Evolutionary conservation across 345 rosid species (phyloP).

Genomic region (Murraya koenigii): DNA sequence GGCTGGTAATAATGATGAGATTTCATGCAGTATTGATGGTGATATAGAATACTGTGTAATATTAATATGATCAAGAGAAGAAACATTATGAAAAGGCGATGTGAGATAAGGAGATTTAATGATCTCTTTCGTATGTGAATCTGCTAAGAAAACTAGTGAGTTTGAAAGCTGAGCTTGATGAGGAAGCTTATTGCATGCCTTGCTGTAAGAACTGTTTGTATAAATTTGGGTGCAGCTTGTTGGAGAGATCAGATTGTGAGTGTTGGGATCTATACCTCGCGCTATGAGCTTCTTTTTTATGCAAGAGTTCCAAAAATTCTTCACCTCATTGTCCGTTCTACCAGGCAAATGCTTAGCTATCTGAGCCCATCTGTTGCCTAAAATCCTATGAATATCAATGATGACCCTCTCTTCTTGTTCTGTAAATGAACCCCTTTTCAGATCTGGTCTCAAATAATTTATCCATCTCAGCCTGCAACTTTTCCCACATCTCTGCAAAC

Average conservation of each 20-base stretch:
- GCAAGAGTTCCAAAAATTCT: constrained; percentile 65
- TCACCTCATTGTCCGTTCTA: constrained; percentile 62
- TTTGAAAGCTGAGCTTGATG: neutral
- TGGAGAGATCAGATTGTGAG: constrained; percentile 43
- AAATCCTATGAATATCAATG: constrained; percentile 45
- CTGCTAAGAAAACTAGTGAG: constrained; percentile 7
- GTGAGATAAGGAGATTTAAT: constrained; percentile 19
- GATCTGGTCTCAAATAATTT: constrained; percentile 63
- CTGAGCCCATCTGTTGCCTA: constrained; percentile 71
- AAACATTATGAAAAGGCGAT: constrained; percentile 5
- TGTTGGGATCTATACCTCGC: constrained; percentile 55
- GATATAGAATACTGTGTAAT: neutral
- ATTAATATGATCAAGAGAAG: neutral
- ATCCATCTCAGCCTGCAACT: constrained; percentile 69
- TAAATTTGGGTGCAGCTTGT: neutral
- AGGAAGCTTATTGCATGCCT: constrained; percentile 6
- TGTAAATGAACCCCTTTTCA: constrained; percentile 51
- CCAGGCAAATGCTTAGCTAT: constrained; percentile 70
- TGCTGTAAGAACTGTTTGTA: neutral
- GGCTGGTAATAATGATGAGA: neutral
- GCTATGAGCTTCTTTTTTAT: constrained; percentile 65
- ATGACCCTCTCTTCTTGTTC: constrained; percentile 53
- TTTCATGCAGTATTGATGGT: neutral
- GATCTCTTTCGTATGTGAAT: constrained; percentile 7
- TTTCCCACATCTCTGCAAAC: constrained; percentile 64